Conservation (phyloP, 495 filamentous ascomycete genomes). For the Lophiostoma macrostomum region DNA sequence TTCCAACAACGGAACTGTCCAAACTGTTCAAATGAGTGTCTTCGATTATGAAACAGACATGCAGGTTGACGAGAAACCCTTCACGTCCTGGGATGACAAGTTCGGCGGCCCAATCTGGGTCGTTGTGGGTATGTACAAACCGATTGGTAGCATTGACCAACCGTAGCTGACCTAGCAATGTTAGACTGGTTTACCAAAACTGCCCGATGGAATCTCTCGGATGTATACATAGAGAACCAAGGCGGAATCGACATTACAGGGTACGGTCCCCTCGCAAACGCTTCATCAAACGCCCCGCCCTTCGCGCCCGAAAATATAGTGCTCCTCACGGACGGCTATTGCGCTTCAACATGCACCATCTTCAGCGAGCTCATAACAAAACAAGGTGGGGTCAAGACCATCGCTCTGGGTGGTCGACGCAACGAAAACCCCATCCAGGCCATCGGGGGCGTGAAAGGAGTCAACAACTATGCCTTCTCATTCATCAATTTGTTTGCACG, state of each 20-base stretch:
- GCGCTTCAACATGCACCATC: constrained; percentile 62
- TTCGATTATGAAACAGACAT: constrained; percentile 32
- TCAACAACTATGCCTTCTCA: constrained; percentile 25
- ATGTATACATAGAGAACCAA: constrained; percentile 11
- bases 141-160: no score
- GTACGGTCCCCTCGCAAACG: constrained; percentile 40
- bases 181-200: constrained; percentile 29
- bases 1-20: constrained; percentile 1
- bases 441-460: constrained; percentile 59
- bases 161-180: no score
- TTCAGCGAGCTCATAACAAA: constrained; percentile 56
- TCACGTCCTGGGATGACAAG: constrained; percentile 29
- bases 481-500: constrained; percentile 24
- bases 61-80: constrained; percentile 18
- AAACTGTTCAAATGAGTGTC: constrained; percentile 2
- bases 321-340: constrained; percentile 54
- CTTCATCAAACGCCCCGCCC: constrained; percentile 29
- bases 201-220: constrained; percentile 31
- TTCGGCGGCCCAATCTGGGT: constrained; percentile 25
- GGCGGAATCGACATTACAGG: constrained; percentile 36
- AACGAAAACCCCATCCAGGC: constrained; percentile 58
- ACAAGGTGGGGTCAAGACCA: constrained; percentile 56
- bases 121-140: constrained; percentile 28
- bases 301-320: constrained; percentile 38
- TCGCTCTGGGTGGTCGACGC: constrained; percentile 61